A percentile compares a stretch with the other conserved stretches of the same genome.
Evolutionary conservation across 768 basidiomycete species (phyloP).

Genomic region (Boletus patriciae): DNA sequence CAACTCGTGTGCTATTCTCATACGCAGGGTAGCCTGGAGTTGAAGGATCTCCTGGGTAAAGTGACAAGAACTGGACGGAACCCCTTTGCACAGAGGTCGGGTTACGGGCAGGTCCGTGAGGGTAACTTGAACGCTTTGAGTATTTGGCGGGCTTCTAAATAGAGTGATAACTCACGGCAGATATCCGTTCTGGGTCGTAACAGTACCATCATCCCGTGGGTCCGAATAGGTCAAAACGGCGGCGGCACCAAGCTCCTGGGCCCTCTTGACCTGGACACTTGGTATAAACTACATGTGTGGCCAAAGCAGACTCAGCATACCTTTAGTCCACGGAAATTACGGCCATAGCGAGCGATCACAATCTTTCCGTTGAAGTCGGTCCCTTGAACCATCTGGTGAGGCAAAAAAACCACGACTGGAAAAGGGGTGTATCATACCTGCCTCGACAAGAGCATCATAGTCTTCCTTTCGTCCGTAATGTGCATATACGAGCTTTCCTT

Average conservation of each 20-base stretch:
- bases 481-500: constrained; percentile 56
- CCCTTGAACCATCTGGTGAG: constrained; percentile 38
- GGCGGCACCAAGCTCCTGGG: constrained; percentile 82
- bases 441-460: constrained; percentile 55
- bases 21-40: constrained; percentile 91
- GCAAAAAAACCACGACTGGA: not conserved
- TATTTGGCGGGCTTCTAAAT: not conserved
- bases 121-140: constrained; percentile 33
- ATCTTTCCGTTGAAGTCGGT: constrained; percentile 74
- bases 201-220: constrained; percentile 82
- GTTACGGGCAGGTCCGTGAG: constrained; percentile 85
- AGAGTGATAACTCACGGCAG: constrained; percentile 42
- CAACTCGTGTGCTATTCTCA: constrained; percentile 66
- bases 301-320: constrained; percentile 35
- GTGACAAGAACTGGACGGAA: constrained; percentile 69
- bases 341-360: constrained; percentile 75
- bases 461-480: constrained; percentile 62
- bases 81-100: constrained; percentile 84
- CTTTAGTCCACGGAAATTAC: constrained; percentile 88
- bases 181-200: constrained; percentile 77
- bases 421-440: constrained; percentile 36
- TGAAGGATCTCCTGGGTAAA: constrained; percentile 75
- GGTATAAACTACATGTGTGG: constrained; percentile 25
- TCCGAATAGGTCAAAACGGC: constrained; percentile 86
- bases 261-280: constrained; percentile 65